phyloP scores from a whole-genome alignment of 352 stramenopile genomes.

The Thalassiosira exigua region DNA sequence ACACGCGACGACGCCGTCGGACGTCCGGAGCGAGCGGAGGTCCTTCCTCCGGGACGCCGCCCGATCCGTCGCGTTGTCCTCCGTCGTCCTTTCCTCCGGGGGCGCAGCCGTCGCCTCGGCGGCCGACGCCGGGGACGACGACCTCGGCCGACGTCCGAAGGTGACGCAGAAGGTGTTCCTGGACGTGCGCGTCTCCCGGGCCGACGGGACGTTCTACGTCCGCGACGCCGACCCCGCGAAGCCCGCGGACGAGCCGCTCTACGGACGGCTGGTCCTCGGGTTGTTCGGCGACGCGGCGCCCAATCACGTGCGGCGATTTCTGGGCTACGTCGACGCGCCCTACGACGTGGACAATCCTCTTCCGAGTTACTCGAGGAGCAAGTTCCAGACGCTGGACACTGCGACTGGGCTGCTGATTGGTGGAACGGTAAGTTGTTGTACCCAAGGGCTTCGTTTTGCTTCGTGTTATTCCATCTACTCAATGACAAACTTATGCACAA shows the following conservation, averaged over 20 bases:
- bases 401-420: conserved; percentile 74
- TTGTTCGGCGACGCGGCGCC: conserved; percentile 72
- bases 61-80: conserved; percentile 1
- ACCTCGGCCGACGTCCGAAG: conserved; percentile 19
- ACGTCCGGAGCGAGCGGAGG: too few relatives aligned
- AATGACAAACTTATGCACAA: too few relatives aligned
- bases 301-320: conserved; percentile 69
- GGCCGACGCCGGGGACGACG: background rate
- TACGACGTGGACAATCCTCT: conserved; percentile 70
- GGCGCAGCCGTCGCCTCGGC: background rate
- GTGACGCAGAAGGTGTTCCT: conserved; percentile 81
- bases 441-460: too few relatives aligned
- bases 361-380: conserved; percentile 66
- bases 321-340: conserved; percentile 62
- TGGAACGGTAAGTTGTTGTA: conserved; percentile 40
- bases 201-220: conserved; percentile 82
- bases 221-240: conserved; percentile 30
- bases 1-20: too few relatives aligned
- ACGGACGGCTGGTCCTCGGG: conserved; percentile 64
- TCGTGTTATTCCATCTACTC: too few relatives aligned
- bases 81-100: background rate
- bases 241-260: conserved; percentile 69
- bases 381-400: conserved; percentile 70
- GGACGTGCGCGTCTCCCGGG: conserved; percentile 75
- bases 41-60: conserved; percentile 6